Percentiles rank a stretch among this genome's conserved stretches.
These are phyloP conservation scores for Pyrenochaeta sp. DNA, from an alignment of 2,329 filamentous ascomycete genomes.

Conservation along the genomic window DNA sequence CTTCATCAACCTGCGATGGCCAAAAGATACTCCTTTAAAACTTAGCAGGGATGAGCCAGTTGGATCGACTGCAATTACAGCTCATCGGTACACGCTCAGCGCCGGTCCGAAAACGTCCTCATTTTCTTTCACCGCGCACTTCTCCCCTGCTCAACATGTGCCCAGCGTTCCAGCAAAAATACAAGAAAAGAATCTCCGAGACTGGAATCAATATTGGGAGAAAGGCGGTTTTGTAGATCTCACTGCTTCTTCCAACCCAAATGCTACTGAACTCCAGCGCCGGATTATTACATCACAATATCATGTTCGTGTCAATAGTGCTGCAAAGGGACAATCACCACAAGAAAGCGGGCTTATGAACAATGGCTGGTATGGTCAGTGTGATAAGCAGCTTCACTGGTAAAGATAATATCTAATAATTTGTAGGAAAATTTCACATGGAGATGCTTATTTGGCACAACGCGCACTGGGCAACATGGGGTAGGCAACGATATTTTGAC, in stretches of 20 bases:
- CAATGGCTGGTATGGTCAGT: slow-evolving; percentile 62
- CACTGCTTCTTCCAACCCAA: slow-evolving; percentile 46
- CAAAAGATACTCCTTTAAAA: slow-evolving; percentile 41
- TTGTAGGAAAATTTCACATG: slow-evolving; percentile 56
- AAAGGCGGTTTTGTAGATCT: slow-evolving; percentile 61
- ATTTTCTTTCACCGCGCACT: slow-evolving; percentile 31
- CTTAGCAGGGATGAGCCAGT: slow-evolving; percentile 47
- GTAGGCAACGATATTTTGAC: slow-evolving; percentile 52
- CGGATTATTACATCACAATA: slow-evolving; percentile 62
- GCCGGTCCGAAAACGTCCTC: slow-evolving; percentile 9
- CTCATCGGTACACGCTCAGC: slow-evolving; percentile 34
- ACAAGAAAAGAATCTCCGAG: slow-evolving; percentile 42
- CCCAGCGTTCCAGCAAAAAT: slow-evolving; percentile 30
- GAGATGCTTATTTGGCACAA: slow-evolving; percentile 63
- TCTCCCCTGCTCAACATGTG: slow-evolving; percentile 32
- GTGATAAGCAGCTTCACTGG: neutral
- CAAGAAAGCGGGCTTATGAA: slow-evolving; percentile 59
- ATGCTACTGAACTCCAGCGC: slow-evolving; percentile 59
- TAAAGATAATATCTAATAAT: neutral
- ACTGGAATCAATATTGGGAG: slow-evolving; percentile 59
- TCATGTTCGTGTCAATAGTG: slow-evolving; percentile 60
- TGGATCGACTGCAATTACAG: slow-evolving; percentile 50
- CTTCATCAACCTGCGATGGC: slow-evolving; percentile 51
- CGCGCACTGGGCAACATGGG: slow-evolving; percentile 59
- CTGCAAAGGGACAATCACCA: slow-evolving; percentile 55